Evolutionary conservation across 805 yeast species (phyloP).

Genomic region (Schwanniomyces occidentalis): DNA sequence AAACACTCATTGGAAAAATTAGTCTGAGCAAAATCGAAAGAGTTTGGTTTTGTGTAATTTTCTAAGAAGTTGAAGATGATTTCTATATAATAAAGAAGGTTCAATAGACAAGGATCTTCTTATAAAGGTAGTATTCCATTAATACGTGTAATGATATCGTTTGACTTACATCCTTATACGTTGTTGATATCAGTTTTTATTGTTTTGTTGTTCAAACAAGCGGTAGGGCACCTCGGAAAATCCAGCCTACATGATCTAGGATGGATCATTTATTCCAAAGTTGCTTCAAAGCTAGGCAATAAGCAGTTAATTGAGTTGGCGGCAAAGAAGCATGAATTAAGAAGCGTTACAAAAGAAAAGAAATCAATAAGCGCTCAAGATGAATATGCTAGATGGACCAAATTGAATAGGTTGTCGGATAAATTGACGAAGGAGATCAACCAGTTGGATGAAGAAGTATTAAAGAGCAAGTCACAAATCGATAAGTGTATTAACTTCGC

Average conservation of each 20-base stretch:
- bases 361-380: constrained; percentile 80
- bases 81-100: no score
- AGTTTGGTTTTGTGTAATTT: constrained; percentile 3
- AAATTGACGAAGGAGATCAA: constrained; percentile 54
- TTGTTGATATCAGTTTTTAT: constrained; percentile 31
- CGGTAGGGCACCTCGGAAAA: constrained; percentile 38
- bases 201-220: constrained; percentile 38
- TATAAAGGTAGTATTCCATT: no score
- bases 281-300: constrained; percentile 36
- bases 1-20: no score
- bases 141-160: constrained; percentile 17
- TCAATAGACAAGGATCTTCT: no score
- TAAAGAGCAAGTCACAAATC: constrained; percentile 34
- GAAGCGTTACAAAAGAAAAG: constrained; percentile 51
- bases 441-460: constrained; percentile 38
- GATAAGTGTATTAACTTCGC: constrained; percentile 29
- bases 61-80: no score
- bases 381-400: constrained; percentile 95
- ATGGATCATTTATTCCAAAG: constrained; percentile 39
- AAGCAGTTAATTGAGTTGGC: constrained; percentile 23
- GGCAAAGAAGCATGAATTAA: constrained; percentile 43
- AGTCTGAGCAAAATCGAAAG: no score
- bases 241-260: constrained; percentile 26
- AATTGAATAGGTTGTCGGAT: constrained; percentile 72
- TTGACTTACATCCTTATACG: constrained; percentile 36